These are phyloP conservation scores for Debaryomyces psychrophilus DNA, from an alignment of 1,139 yeast species.

Conservation along the genomic window DNA sequence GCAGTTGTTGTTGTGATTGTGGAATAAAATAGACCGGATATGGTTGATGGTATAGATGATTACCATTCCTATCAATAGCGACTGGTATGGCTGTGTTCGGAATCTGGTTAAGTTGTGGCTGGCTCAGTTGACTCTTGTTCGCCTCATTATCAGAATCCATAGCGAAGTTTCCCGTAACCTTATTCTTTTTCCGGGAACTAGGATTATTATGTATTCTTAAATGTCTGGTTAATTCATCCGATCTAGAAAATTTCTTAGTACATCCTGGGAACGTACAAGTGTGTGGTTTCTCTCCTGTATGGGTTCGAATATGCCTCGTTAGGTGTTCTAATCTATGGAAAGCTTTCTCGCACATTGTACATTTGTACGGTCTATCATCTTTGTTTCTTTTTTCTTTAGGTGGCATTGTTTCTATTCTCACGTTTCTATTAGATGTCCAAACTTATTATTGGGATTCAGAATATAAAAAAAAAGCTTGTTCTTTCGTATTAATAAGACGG, in stretches of 20 bases:
- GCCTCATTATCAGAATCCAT: slow-evolving; percentile 2
- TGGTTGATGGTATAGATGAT: slow-evolving; percentile 37
- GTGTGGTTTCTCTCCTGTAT: slow-evolving; percentile 77
- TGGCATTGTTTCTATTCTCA: slow-evolving; percentile 11
- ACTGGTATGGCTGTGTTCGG: slow-evolving; percentile 30
- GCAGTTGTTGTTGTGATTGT: slow-evolving; percentile 18
- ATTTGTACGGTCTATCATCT: slow-evolving; percentile 53
- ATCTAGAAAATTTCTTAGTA: slow-evolving; percentile 63
- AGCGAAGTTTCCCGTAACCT: slow-evolving; percentile 16
- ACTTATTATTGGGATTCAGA: not conserved
- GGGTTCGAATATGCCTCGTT: slow-evolving; percentile 71
- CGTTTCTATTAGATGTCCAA: not conserved
- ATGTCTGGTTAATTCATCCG: slow-evolving; percentile 73
- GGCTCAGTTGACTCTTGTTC: not conserved
- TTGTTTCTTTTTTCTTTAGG: slow-evolving; percentile 24
- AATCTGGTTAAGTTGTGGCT: slow-evolving; percentile 15
- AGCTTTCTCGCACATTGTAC: slow-evolving; percentile 64
- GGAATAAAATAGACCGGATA: slow-evolving; percentile 42
- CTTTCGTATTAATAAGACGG: not conserved
- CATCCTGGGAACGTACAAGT: slow-evolving; percentile 72
- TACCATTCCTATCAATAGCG: slow-evolving; percentile 39
- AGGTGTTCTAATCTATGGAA: slow-evolving; percentile 69
- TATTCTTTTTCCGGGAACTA: slow-evolving; percentile 40
- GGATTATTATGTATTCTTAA: slow-evolving; percentile 65
- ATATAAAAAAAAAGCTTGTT: not conserved